These are phyloP conservation scores for Tricholoma terreum DNA, from an alignment of 768 basidiomycete genomes.

Conservation along the genomic window DNA sequence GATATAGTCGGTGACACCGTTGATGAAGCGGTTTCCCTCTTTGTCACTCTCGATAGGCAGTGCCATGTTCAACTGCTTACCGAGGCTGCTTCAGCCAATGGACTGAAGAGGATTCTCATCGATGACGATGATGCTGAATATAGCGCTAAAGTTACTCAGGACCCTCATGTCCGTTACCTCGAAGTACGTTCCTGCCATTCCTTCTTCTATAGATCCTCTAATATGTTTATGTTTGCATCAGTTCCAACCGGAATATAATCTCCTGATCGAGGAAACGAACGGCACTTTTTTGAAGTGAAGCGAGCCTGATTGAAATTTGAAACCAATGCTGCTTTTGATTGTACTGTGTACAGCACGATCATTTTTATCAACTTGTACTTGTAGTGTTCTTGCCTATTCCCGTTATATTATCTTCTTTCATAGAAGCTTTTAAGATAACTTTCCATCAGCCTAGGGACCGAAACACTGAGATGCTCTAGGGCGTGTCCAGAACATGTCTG, in stretches of 20 bases:
- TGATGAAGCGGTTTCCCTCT: constrained; percentile 42
- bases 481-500: no score
- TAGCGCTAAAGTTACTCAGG: constrained; percentile 18
- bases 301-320: background rate
- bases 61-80: constrained; percentile 47
- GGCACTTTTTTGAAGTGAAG: constrained; percentile 23
- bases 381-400: no score
- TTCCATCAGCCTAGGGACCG: background rate
- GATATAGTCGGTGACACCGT: constrained; percentile 35
- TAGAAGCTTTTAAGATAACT: no score
- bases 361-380: background rate
- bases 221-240: background rate
- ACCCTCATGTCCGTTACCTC: constrained; percentile 16
- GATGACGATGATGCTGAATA: constrained; percentile 23
- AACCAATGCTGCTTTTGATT: background rate
- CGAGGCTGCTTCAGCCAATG: constrained; percentile 35
- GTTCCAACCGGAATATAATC: constrained; percentile 27
- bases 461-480: no score
- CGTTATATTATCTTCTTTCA: no score
- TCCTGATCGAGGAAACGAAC: constrained; percentile 25
- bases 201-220: background rate
- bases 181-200: constrained; percentile 9
- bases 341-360: background rate
- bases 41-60: constrained; percentile 39
- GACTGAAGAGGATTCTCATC: constrained; percentile 20